Evolutionary conservation across 2,329 filamentous ascomycete species (phyloP).

Genomic region (Apiospora pterosperma): DNA sequence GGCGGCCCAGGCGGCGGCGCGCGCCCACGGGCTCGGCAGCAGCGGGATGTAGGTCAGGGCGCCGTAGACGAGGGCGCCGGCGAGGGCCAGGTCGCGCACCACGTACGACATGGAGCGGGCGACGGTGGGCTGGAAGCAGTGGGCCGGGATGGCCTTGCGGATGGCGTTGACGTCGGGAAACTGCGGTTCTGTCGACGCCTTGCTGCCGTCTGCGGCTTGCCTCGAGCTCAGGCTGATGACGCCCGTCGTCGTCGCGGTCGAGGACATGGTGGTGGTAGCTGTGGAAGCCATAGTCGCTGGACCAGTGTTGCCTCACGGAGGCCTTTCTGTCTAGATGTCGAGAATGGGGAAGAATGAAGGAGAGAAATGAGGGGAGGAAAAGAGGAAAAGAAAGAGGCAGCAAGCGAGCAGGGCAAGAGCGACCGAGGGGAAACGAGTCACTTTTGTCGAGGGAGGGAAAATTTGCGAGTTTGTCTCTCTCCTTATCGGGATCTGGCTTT

Average conservation of each 20-base stretch:
- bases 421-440: neutral
- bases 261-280: slow-evolving; percentile 3
- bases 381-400: neutral
- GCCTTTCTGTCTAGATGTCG: neutral
- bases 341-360: neutral
- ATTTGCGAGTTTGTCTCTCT: neutral
- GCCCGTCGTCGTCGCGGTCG: neutral
- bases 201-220: neutral
- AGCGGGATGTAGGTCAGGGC: slow-evolving; percentile 52
- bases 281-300: neutral
- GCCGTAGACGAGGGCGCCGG: slow-evolving; percentile 43
- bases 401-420: neutral
- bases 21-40: slow-evolving; percentile 40
- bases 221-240: neutral
- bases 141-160: slow-evolving; percentile 52
- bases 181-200: slow-evolving; percentile 7
- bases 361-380: neutral
- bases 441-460: neutral
- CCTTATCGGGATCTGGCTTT: neutral
- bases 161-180: slow-evolving; percentile 47
- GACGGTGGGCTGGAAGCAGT: slow-evolving; percentile 58
- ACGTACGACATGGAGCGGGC: slow-evolving; percentile 52
- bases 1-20: slow-evolving; percentile 47
- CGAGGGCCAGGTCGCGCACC: slow-evolving; percentile 51
- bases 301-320: neutral